These are phyloP conservation scores for Platanus orientalis DNA, from an alignment of 164 flowering plant genomes.

Conservation along the genomic window DNA sequence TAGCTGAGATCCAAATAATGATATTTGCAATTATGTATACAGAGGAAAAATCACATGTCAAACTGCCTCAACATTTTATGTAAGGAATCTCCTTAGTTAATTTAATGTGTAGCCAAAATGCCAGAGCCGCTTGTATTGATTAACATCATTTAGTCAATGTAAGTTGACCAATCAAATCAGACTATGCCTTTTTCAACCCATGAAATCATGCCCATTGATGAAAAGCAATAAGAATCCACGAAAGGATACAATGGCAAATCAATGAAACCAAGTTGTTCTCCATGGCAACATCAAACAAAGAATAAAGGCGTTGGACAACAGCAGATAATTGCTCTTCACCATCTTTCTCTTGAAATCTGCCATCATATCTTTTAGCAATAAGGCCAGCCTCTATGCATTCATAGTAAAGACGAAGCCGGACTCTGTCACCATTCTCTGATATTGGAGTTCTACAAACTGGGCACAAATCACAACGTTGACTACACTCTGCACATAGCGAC, in stretches of 20 bases:
- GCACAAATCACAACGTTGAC: conserved; percentile 83
- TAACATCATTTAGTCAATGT: not conserved
- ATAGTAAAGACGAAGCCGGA: conserved; percentile 66
- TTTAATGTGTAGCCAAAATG: not conserved
- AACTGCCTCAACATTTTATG: not conserved
- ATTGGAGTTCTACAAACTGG: conserved; percentile 81
- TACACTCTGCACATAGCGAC: conserved; percentile 84
- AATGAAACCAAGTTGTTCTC: conserved; percentile 85
- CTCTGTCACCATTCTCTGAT: conserved; percentile 41
- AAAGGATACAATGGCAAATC: conserved; percentile 97
- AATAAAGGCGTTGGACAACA: conserved; percentile 79
- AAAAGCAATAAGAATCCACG: not conserved
- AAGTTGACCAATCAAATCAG: not conserved
- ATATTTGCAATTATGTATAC: not conserved
- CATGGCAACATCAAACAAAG: conserved; percentile 84
- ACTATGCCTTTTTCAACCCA: not conserved
- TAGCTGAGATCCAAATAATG: no score
- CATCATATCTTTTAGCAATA: conserved; percentile 62
- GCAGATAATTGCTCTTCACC: conserved; percentile 42
- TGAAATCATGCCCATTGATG: not conserved
- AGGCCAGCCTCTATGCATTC: conserved; percentile 90
- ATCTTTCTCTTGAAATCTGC: conserved; percentile 53
- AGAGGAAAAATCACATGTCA: not conserved
- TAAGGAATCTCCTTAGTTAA: not conserved
- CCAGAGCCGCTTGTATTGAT: not conserved